phyloP scores from a whole-genome alignment of 768 basidiomycete genomes.

The Butyriboletus loyo region DNA sequence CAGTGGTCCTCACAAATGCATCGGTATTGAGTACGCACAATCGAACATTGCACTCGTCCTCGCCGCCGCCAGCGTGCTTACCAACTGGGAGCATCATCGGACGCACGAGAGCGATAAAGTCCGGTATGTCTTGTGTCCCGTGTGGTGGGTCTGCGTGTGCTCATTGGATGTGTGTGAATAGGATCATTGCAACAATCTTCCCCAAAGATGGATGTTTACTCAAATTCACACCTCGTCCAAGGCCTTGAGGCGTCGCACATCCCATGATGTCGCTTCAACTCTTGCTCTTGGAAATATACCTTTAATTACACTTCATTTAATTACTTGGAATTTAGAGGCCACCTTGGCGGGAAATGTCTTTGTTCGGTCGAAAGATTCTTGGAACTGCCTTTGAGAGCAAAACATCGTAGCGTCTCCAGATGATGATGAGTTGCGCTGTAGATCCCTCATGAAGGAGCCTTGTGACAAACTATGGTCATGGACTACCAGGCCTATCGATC shows the following conservation, averaged over 20 bases:
- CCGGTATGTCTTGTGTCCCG: constrained; percentile 51
- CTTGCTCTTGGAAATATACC: not conserved
- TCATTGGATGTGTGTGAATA: constrained; percentile 26
- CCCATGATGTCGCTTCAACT: not conserved
- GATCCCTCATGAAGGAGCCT: no score
- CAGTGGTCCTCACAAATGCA: constrained; percentile 88
- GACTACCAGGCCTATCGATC: no score
- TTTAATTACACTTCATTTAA: constrained; percentile 15
- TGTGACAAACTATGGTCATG: no score
- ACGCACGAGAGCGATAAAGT: constrained; percentile 79
- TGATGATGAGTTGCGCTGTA: no score
- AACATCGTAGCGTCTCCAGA: no score
- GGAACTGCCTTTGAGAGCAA: not conserved
- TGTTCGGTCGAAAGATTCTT: no score
- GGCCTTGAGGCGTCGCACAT: constrained; percentile 8
- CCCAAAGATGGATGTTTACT: constrained; percentile 89
- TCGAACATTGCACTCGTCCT: constrained; percentile 88
- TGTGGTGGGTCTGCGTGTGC: not conserved
- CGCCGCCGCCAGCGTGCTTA: constrained; percentile 73
- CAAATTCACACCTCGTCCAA: constrained; percentile 64
- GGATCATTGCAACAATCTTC: constrained; percentile 96
- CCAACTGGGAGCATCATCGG: constrained; percentile 85
- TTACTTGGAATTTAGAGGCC: not conserved
- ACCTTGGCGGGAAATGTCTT: no score
- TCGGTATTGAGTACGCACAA: constrained; percentile 88